Conservation (phyloP, 1,284 basidiomycete species). For the Cutaneotrichosporon cyanovorans region DNA sequence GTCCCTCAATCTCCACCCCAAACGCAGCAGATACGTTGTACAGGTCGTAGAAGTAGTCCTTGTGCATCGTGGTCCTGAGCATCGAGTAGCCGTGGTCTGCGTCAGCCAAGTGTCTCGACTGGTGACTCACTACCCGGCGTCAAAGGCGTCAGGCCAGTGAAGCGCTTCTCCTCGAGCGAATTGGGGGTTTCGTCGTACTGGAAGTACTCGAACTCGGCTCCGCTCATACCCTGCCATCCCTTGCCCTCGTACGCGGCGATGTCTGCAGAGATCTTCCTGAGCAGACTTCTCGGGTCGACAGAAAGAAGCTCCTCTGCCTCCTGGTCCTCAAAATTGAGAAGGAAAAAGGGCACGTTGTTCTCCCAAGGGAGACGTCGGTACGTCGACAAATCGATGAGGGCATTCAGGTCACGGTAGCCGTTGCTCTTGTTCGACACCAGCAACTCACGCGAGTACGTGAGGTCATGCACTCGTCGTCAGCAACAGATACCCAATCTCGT, state of each 20-base stretch:
- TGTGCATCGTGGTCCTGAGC: conserved; percentile 78
- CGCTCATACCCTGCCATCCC: conserved; percentile 63
- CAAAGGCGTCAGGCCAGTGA: conserved; percentile 63
- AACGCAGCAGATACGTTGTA: conserved; percentile 71
- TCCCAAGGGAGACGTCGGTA: conserved; percentile 90
- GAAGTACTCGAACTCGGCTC: conserved; percentile 94
- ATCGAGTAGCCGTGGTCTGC: conserved; percentile 88
- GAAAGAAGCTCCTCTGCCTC: conserved; percentile 65
- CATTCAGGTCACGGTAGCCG: conserved; percentile 82
- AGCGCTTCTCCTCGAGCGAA: conserved; percentile 68
- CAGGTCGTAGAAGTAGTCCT: conserved; percentile 79
- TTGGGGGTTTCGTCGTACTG: conserved; percentile 86
- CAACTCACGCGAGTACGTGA: conserved; percentile 72
- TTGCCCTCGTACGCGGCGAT: conserved; percentile 29
- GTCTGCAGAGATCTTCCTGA: conserved; percentile 55
- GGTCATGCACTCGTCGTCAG: conserved; percentile 55
- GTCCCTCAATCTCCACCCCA: conserved; percentile 77
- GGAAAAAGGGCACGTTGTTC: conserved; percentile 82
- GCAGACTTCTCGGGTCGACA: conserved; percentile 78
- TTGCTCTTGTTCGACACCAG: conserved; percentile 82
- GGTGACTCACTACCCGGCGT: conserved; percentile 75
- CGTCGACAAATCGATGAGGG: conserved; percentile 73
- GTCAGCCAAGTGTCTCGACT: not conserved
- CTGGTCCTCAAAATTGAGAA: conserved; percentile 81
- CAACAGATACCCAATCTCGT: conserved; percentile 22